Evolutionary conservation across 768 basidiomycete genomes (phyloP).

Genomic region (Amanita inopinata): DNA sequence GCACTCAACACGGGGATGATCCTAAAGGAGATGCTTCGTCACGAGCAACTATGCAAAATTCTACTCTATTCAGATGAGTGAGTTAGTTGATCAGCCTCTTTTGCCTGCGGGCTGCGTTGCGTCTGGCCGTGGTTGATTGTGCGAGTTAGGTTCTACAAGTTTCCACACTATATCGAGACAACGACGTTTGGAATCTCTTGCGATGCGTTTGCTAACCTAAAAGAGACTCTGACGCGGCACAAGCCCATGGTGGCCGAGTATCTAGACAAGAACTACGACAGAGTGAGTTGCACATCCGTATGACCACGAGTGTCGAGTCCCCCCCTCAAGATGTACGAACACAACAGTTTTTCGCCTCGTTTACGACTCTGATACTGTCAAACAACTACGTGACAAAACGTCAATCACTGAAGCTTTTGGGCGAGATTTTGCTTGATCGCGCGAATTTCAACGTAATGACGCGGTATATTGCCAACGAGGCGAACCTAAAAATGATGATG

Average conservation of each 20-base stretch:
- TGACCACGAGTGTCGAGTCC: constrained; percentile 6
- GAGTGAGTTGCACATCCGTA: constrained; percentile 38
- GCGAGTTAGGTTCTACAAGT: constrained; percentile 78
- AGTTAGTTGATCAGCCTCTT: constrained; percentile 22
- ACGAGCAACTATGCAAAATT: constrained; percentile 85
- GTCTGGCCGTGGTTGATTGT: constrained; percentile 7
- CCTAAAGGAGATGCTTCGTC: constrained; percentile 90
- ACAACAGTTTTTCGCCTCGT: constrained; percentile 92
- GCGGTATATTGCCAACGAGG: constrained; percentile 88
- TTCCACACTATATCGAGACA: constrained; percentile 93
- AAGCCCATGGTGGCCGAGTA: constrained; percentile 98
- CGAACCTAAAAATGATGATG: constrained; percentile 99
- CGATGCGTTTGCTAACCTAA: constrained; percentile 95
- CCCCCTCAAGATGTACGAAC: too few species aligned
- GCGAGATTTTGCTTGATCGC: constrained; percentile 94
- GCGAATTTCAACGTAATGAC: constrained; percentile 99
- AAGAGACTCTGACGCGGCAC: constrained; percentile 94
- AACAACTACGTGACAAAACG: constrained; percentile 99
- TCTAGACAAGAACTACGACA: constrained; percentile 94
- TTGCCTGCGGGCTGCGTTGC: constrained; percentile 9
- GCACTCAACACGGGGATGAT: constrained; percentile 98
- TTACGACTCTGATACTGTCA: constrained; percentile 86
- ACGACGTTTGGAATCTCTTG: constrained; percentile 98
- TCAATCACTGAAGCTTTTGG: constrained; percentile 94
- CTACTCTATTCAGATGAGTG: constrained; percentile 91